Percentiles rank a stretch among this genome's conserved stretches.
phyloP scores from a whole-genome alignment of 371 early-diverging fungal species.

The Gilbertella persicaria region DNA sequence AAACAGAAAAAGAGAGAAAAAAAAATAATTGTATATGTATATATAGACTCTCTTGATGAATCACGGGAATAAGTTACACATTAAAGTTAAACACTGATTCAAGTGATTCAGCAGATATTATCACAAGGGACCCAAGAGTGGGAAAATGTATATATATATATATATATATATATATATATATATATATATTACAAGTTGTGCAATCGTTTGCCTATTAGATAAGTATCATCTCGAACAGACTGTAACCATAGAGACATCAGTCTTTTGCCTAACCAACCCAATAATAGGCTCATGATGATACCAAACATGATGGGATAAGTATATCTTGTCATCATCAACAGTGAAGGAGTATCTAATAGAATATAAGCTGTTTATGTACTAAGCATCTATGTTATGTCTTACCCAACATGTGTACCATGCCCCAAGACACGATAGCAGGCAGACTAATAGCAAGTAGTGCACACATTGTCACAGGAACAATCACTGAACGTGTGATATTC shows the following conservation, averaged over 20 bases:
- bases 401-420: slow-evolving; percentile 22
- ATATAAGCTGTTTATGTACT: slow-evolving; percentile 7
- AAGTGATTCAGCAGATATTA: background rate
- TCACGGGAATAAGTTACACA: slow-evolving; percentile 6
- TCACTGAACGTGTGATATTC: slow-evolving; percentile 32
- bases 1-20: slow-evolving; percentile 8
- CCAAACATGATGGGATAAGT: slow-evolving; percentile 28
- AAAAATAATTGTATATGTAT: background rate
- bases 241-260: slow-evolving; percentile 55
- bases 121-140: background rate
- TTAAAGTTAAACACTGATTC: background rate
- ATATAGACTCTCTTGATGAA: background rate
- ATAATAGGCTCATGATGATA: slow-evolving; percentile 4
- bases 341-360: slow-evolving; percentile 14
- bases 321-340: slow-evolving; percentile 24
- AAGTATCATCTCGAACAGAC: slow-evolving; percentile 66
- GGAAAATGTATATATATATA: background rate
- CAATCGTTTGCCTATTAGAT: slow-evolving; percentile 63
- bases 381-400: background rate
- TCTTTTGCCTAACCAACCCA: slow-evolving; percentile 18
- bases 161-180: no score
- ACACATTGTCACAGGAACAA: slow-evolving; percentile 32
- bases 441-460: slow-evolving; percentile 19
- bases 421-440: slow-evolving; percentile 24
- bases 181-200: slow-evolving; percentile 55